phyloP scores from a whole-genome alignment of 305 asterid species.

The Fraxinus albicans region DNA sequence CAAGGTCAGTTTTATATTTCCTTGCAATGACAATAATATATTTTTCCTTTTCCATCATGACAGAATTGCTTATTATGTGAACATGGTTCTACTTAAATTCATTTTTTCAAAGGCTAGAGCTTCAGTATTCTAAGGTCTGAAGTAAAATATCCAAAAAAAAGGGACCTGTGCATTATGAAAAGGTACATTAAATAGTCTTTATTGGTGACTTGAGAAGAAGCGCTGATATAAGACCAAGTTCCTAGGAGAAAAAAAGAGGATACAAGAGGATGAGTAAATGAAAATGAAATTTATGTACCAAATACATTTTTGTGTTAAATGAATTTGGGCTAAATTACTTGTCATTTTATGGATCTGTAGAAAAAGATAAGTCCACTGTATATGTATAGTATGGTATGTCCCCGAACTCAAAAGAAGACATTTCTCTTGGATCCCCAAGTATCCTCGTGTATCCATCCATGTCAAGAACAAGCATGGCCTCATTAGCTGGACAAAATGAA shows the following conservation, averaged over 20 bases:
- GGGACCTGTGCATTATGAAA: neutral
- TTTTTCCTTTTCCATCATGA: neutral
- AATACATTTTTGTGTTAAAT: neutral
- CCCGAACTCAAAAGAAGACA: neutral
- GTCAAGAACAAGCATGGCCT: neutral
- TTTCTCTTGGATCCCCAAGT: neutral
- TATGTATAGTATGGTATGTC: neutral
- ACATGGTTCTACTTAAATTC: slow-evolving; percentile 8
- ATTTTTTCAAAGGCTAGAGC: neutral
- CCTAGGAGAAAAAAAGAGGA: neutral
- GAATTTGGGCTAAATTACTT: neutral
- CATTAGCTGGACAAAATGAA: neutral
- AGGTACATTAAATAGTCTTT: neutral
- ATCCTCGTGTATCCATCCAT: neutral
- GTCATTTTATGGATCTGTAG: neutral
- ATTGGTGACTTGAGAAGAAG: neutral
- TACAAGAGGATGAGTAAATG: neutral
- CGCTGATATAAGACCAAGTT: neutral
- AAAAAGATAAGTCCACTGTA: too few species aligned
- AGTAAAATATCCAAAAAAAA: neutral
- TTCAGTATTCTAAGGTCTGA: neutral
- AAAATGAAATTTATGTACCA: neutral
- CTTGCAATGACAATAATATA: neutral
- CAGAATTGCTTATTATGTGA: slow-evolving; percentile 2
- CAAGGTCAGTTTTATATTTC: slow-evolving; percentile 64